These are phyloP conservation scores for Fraxinus velutina DNA, from an alignment of 305 asterid genomes.

Conservation along the genomic window DNA sequence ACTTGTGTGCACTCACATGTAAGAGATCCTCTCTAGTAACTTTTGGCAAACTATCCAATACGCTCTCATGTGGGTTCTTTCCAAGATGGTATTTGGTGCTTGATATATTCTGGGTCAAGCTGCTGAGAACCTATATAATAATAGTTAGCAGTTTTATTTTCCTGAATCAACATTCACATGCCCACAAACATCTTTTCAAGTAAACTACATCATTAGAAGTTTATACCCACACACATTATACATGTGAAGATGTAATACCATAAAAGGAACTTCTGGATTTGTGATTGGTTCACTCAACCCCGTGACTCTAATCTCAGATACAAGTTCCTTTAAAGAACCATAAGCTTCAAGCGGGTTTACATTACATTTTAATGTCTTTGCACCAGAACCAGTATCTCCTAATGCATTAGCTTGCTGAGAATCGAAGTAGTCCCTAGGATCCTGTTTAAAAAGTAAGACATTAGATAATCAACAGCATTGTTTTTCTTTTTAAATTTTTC, in stretches of 20 bases:
- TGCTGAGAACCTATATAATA: constrained; percentile 57
- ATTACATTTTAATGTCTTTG: constrained; percentile 44
- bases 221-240: constrained; percentile 12
- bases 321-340: constrained; percentile 49
- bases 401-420: constrained; percentile 86
- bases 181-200: constrained; percentile 11
- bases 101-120: constrained; percentile 79
- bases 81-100: constrained; percentile 84
- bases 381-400: constrained; percentile 62
- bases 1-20: constrained; percentile 50
- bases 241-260: constrained; percentile 43
- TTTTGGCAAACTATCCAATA: constrained; percentile 76
- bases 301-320: constrained; percentile 49
- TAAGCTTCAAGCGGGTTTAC: constrained; percentile 64
- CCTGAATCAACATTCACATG: constrained; percentile 21
- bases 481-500: neutral
- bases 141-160: constrained; percentile 27
- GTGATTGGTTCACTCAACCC: constrained; percentile 69
- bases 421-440: constrained; percentile 95
- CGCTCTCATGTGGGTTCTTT: constrained; percentile 71
- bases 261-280: constrained; percentile 66
- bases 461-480: constrained; percentile 21
- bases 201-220: constrained; percentile 12
- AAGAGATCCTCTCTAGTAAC: constrained; percentile 67
- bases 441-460: constrained; percentile 49